Evolutionary conservation across 2,329 filamentous ascomycete species (phyloP), one percentile per base, ranked within the genome.

Genomic region (Paracoccidioides brasiliensis): DNA sequence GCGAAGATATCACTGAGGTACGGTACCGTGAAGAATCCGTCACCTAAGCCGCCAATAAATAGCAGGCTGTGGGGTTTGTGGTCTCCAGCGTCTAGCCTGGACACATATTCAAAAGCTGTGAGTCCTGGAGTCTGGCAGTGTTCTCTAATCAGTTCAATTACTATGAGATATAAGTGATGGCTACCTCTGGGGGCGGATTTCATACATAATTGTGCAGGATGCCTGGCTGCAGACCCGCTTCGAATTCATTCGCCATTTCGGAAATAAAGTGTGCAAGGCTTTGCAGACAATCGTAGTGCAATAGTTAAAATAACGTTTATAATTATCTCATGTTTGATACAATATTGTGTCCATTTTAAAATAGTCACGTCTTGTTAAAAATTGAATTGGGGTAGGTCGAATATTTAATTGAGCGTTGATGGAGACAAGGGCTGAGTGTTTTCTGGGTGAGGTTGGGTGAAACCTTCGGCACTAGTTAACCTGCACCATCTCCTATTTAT

Each of bases 41-140:
- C 81, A 53, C 72, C 75, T 43, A 84, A 72, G 41, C 81, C 81
- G 57, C 78, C 80, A 53, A 83, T 70, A 70, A 80, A 83, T 61
- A 83, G 68, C 52, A 83, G 68, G 33, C 75, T 78, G 67, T 81
- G 64, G 44, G 64, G 66, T 52, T 72, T 73, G 43, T 54, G 59
- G 6, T 42, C 35, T 58, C 64, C 56, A 37, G 62, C 44, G 46
- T 53, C 57, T 52, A 55, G 49, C 15, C 61, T 53, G 10, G 60
- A 58, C 15, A 61, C 64, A 58, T 70, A 74, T 61, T 75, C 73
- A 58, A 74, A 74, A 10, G 71, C 68, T 43, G 69, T 66, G 14
- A 75, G 67, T 38, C 63, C 64, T 42, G 67, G 64, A 53, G 71
- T 65, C 72, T 74, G 58, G 22, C 6, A 30, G 28, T 22, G 12